These are phyloP conservation scores for Hymenoscyphus scutula DNA, from an alignment of 2,329 filamentous ascomycete genomes.

Conservation along the genomic window DNA sequence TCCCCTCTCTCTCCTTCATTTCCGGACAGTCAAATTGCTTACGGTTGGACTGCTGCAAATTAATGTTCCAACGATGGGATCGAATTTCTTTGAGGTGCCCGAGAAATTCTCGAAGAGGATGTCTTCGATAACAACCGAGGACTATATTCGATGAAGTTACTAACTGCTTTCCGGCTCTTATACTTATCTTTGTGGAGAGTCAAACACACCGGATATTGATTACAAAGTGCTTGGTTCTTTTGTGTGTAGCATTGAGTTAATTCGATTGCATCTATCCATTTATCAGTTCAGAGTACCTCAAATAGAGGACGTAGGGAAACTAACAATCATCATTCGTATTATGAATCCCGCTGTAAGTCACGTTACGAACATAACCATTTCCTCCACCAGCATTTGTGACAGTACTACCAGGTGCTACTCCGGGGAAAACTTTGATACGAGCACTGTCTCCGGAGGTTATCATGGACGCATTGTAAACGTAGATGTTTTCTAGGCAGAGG, in stretches of 20 bases:
- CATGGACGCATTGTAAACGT: constrained; percentile 53
- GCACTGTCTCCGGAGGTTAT: constrained; percentile 55
- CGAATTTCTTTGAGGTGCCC: constrained; percentile 46
- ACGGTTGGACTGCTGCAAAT: constrained; percentile 47
- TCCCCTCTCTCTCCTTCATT: too few species aligned
- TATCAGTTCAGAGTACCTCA: not conserved
- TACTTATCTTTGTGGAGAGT: not conserved
- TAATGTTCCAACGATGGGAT: constrained; percentile 44
- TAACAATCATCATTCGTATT: constrained; percentile 54
- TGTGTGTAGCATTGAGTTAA: constrained; percentile 57
- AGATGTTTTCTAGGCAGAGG: constrained; percentile 55
- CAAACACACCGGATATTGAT: constrained; percentile 48
- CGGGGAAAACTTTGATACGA: constrained; percentile 62
- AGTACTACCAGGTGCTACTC: constrained; percentile 44
- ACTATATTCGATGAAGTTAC: constrained; percentile 42
- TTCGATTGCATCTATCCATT: constrained; percentile 16
- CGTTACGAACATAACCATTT: constrained; percentile 56
- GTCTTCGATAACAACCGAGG: constrained; percentile 48
- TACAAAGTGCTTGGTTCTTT: constrained; percentile 57
- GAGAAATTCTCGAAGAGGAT: constrained; percentile 52
- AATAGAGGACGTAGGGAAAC: not conserved
- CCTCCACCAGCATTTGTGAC: constrained; percentile 59
- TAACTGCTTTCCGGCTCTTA: constrained; percentile 32
- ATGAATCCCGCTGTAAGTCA: constrained; percentile 57
- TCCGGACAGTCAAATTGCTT: too few species aligned